Evolutionary conservation across 176 grass and related monocot genomes (phyloP), one percentile per base, ranked within the genome.

Genomic region (Carex scoparia): DNA sequence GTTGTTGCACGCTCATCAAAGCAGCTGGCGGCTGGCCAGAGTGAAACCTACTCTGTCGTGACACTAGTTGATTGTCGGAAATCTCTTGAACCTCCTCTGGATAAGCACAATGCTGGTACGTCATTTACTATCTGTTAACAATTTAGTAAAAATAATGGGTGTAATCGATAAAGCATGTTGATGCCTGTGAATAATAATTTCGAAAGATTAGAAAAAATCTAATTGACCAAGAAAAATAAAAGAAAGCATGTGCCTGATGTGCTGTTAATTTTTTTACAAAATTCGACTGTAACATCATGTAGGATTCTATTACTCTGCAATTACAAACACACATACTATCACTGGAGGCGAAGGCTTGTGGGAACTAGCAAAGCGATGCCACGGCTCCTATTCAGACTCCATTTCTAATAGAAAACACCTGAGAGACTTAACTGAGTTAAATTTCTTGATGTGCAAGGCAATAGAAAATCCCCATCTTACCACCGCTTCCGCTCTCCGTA

Each of bases 231-330:
- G 68, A 71, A 14, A 38, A 69, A 2, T 1, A 37, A 74, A 74
- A 74, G n/a, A 27, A 51, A 27, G 42, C 42, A 30, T 77, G 27
- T 55, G 68, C 16, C 7, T 77, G 9, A 77, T 77, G 32, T 77
- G 48, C 1, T 78, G 13, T 56, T 78, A 33, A 35, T 15, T 33
- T 55, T 28, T 78, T 74, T 57, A 57, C 74, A 55, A 30, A 68
- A 77, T 11, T 10, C 33, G 49, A 78, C 16, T 78, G 73, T 77
- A 78, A 78, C 16, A 80, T 63, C 1, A 4, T 55, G 73, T 83
- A 98, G 93, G 93, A n/a, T 94, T 92, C 88, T 98, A 81, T 80
- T 84, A 93, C 30, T 98, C 95, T 10, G 95, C 89, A 13, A 85
- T 98, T 75, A 92, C 91, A 80, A 98, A 98, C 85, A 89, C 89